phyloP scores from a whole-genome alignment of 1,284 basidiomycete genomes.

The Cryptococcus sp. region DNA sequence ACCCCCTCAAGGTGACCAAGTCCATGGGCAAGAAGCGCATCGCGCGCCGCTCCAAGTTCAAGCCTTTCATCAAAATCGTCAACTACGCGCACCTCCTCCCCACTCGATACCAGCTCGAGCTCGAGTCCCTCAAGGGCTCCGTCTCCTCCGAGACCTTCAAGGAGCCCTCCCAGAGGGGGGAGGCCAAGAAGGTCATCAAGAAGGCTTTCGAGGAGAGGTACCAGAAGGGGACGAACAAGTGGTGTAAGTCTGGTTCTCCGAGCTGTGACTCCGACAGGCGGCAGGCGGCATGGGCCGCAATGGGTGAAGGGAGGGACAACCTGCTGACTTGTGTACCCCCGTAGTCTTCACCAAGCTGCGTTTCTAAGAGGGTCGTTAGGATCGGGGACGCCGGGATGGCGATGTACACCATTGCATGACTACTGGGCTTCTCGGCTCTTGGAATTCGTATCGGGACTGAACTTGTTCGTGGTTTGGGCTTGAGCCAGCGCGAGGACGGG shows the following conservation, averaged over 20 bases:
- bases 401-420: slow-evolving; percentile 13
- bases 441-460: too few species aligned
- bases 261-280: too few species aligned
- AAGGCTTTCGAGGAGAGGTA: slow-evolving; percentile 92
- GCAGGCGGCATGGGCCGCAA: too few species aligned
- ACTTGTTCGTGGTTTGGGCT: too few species aligned
- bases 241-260: slow-evolving; percentile 56
- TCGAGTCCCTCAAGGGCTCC: slow-evolving; percentile 84
- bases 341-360: slow-evolving; percentile 41
- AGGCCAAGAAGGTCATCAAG: slow-evolving; percentile 93
- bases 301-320: background rate
- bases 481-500: too few species aligned
- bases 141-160: slow-evolving; percentile 86
- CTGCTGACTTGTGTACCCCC: background rate
- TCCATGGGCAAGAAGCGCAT: slow-evolving; percentile 95
- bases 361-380: slow-evolving; percentile 25
- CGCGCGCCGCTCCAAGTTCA: slow-evolving; percentile 84
- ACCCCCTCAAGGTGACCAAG: slow-evolving; percentile 92
- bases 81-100: slow-evolving; percentile 98
- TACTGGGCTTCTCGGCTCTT: background rate
- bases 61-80: slow-evolving; percentile 97
- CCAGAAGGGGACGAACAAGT: slow-evolving; percentile 85
- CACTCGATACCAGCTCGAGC: slow-evolving; percentile 91
- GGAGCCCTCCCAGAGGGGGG: slow-evolving; percentile 86
- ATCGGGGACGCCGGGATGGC: slow-evolving; percentile 8